Evolutionary conservation across 140 eudicot species (phyloP), one percentile per base, ranked within the genome.

Genomic region (Senecio squalidus): DNA sequence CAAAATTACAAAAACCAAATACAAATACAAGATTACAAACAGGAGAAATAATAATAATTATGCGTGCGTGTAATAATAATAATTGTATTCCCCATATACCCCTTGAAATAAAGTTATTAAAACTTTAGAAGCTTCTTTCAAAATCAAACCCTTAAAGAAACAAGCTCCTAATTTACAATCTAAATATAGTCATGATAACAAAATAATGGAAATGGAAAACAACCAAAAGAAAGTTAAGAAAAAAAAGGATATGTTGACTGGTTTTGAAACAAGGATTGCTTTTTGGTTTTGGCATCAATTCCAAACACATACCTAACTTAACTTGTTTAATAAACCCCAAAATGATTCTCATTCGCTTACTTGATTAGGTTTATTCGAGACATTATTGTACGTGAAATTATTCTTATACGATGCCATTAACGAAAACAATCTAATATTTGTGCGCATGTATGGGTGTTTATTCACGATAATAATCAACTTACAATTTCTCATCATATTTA

Each of bases 231-330:
- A 65, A 38, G 17, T 18, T 17, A 58, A 55, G 54, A 20, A 6
- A 22, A 59, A 59, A 60, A 33, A 47, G 21, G 60, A 68, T 46
- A 45, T 44, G 33, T 50, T 55, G 46, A 66, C 31, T 57, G 57
- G 66, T 25, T 56, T 55, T 67, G 65, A 57, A 59, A 6, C 34
- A 53, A 58, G 49, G n/a, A n/a, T n/a, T n/a, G 20, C 24, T 51
- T 69, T 69, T 48, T 69, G 51, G 61, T 69, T 50, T 59, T 60
- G 56, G 75, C 56, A 70, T 60, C 75, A 40, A 70, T 70, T 36
- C 75, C 69, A 60, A 60, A 70, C 63, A 70, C 61, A 51, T 60
- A 70, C 75, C 75, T 70, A 70, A 60, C 69, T 31, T 70, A 70
- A 60, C 60, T 15, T 50, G 69, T 28, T 70, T 69, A 60, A 38